A percentile compares a stretch with the other conserved stretches of the same genome.
These are phyloP conservation scores for Penicillium paradoxum DNA, from an alignment of 495 filamentous ascomycete species.

Conservation along the genomic window DNA sequence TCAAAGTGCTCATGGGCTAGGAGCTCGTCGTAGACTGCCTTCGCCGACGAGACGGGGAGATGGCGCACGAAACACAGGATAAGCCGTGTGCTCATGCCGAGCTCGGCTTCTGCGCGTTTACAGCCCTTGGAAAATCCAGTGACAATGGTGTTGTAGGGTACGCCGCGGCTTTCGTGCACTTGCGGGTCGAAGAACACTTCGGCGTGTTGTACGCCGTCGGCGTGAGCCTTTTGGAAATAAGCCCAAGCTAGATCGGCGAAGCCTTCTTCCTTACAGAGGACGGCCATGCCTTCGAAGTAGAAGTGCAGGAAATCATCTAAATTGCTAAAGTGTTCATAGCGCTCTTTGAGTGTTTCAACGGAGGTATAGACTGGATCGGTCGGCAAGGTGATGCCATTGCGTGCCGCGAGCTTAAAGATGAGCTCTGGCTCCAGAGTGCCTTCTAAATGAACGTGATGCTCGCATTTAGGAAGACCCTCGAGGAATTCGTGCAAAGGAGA, in stretches of 20 bases:
- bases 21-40: constrained; percentile 45
- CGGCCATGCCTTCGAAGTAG: constrained; percentile 73
- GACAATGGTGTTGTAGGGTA: constrained; percentile 58
- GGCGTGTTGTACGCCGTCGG: constrained; percentile 64
- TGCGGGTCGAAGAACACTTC: constrained; percentile 82
- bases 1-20: constrained; percentile 47
- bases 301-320: constrained; percentile 75
- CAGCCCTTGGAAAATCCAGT: constrained; percentile 55
- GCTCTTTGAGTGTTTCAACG: constrained; percentile 47
- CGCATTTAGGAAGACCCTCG: constrained; percentile 65
- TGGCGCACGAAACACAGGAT: constrained; percentile 70
- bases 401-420: constrained; percentile 62
- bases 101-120: constrained; percentile 54
- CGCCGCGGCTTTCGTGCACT: constrained; percentile 59
- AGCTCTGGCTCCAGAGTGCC: constrained; percentile 62
- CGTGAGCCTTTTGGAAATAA: constrained; percentile 62
- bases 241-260: constrained; percentile 71
- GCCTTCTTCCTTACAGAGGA: constrained; percentile 54
- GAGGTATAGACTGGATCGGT: constrained; percentile 57
- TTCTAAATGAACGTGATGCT: constrained; percentile 76
- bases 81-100: constrained; percentile 56
- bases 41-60: constrained; percentile 52
- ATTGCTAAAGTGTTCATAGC: constrained; percentile 61
- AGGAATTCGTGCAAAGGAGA: constrained; percentile 54
- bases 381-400: constrained; percentile 60